Base-by-base conservation (phyloP, 2,329 filamentous ascomycete species). In the Aspergillus ruber region DNA sequence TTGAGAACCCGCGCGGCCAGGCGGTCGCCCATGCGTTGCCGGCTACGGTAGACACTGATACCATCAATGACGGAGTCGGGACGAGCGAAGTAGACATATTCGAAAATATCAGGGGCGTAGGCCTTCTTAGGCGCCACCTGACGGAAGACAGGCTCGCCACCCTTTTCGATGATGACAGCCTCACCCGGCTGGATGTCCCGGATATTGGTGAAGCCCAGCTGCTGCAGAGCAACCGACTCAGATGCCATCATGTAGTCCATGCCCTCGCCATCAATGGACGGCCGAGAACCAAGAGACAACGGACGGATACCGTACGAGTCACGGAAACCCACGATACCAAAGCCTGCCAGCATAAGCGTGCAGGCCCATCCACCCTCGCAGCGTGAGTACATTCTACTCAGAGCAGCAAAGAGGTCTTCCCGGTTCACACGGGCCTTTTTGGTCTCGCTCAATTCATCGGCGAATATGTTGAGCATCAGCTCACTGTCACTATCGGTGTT, bases 401-500 rank as follows among this genome's bases (percentile, higher is more conserved):
- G 72, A 20, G 82, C 83, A 41, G 77, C 79, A 67, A 93, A 91
- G 60, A 90, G 78, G 67, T 93, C 88, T 46, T 85, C 82, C 48
- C 80, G 75, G 61, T 91, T 91, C 54, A 88, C 84, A 70, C 88
- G 84, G 48, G 85, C 81, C 71, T 93, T 93, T 58, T 85, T 85
- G 21, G 85, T 88, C 69, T 89, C 83, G 56, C 86, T 85, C 42
- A 93, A 78, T 65, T 87, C 86, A 65, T 87, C 82, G 20, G 90
- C 90, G 57, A 91, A 95, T 56, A 95, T 80, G 68, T 95, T 95
- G 51, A 95, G 77, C 75, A 93, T 87, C 52, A 91, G 72, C 72
- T 95, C 90, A 57, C 84, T 89, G 71, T 95, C 89, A 49, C 85
- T 90, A 61, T 94, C 88, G 23, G 89, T 90, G 70, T 95, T 95